These are phyloP conservation scores for Helianthus tuberosus DNA, from an alignment of 129 eudicot genomes.

Conservation along the genomic window DNA sequence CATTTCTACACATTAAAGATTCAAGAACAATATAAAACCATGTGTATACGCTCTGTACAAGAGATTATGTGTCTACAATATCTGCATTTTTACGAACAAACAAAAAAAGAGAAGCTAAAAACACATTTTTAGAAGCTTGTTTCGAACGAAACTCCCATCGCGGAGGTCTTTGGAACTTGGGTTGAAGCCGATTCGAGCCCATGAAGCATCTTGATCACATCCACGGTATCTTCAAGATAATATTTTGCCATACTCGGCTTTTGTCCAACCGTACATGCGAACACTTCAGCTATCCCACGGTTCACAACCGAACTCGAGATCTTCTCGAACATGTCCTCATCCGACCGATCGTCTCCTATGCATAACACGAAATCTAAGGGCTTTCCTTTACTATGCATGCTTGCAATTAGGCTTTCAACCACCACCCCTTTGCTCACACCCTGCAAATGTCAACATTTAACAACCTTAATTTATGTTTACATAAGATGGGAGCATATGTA, in stretches of 20 bases:
- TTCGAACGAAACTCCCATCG: conserved; percentile 38
- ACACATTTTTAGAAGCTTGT: conserved; percentile 27
- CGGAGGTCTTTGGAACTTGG: conserved; percentile 34
- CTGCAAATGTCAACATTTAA: too few relatives aligned
- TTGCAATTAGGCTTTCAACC: conserved; percentile 64
- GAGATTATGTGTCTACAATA: conserved; percentile 27
- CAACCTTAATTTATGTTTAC: neutral
- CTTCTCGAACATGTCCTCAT: conserved; percentile 94
- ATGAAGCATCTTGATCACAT: conserved; percentile 77
- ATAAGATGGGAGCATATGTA: too few relatives aligned
- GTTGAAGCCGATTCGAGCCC: conserved; percentile 61
- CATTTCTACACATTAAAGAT: neutral
- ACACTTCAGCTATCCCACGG: conserved; percentile 54
- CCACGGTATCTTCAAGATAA: conserved; percentile 78
- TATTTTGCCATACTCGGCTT: conserved; percentile 98
- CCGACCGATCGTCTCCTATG: conserved; percentile 93
- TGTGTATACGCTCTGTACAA: conserved; percentile 38
- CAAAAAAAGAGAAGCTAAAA: neutral
- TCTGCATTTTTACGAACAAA: conserved; percentile 3
- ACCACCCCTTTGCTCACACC: too few relatives aligned
- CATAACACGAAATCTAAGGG: conserved; percentile 80
- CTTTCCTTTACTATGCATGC: conserved; percentile 59
- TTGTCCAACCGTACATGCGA: conserved; percentile 94
- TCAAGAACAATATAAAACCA: conserved; percentile 17
- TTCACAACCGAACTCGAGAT: conserved; percentile 51